Evolutionary conservation across 768 basidiomycete species (phyloP).

Genomic region (Gelatoporia subvermispora): DNA sequence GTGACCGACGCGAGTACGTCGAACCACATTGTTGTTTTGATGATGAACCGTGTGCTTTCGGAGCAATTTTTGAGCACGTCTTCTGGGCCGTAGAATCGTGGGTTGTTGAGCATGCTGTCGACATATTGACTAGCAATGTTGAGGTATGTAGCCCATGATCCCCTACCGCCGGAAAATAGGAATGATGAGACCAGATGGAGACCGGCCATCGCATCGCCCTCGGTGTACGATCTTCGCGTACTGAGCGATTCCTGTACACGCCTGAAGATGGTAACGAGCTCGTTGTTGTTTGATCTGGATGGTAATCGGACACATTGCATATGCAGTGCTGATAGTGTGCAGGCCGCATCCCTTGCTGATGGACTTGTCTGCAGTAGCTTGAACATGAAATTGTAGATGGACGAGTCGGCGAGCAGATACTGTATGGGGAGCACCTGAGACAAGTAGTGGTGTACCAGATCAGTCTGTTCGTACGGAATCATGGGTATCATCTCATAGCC

Average conservation of each 20-base stretch:
- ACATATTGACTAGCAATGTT: constrained; percentile 56
- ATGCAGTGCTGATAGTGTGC: constrained; percentile 61
- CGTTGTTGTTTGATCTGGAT: constrained; percentile 5
- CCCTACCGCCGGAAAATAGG: constrained; percentile 73
- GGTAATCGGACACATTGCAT: constrained; percentile 24
- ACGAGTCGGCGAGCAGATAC: constrained; percentile 60
- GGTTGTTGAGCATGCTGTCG: constrained; percentile 37
- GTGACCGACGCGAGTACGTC: constrained; percentile 78
- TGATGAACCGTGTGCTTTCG: constrained; percentile 61
- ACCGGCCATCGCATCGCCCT: constrained; percentile 76
- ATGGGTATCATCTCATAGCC: constrained; percentile 12
- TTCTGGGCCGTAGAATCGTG: constrained; percentile 33
- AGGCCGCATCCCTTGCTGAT: constrained; percentile 53
- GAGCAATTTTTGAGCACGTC: constrained; percentile 41
- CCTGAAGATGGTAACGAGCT: constrained; percentile 15
- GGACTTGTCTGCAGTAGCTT: constrained; percentile 40
- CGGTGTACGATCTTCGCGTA: constrained; percentile 27
- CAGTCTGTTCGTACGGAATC: constrained; percentile 20
- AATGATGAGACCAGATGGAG: constrained; percentile 71
- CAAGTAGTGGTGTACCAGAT: constrained; percentile 46
- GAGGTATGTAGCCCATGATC: constrained; percentile 67
- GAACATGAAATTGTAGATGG: constrained; percentile 43
- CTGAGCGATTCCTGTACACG: constrained; percentile 16
- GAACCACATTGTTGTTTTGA: constrained; percentile 85
- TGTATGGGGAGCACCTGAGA: constrained; percentile 59